phyloP scores from a whole-genome alignment of 495 filamentous ascomycete genomes.

The Daldinia loculata region DNA sequence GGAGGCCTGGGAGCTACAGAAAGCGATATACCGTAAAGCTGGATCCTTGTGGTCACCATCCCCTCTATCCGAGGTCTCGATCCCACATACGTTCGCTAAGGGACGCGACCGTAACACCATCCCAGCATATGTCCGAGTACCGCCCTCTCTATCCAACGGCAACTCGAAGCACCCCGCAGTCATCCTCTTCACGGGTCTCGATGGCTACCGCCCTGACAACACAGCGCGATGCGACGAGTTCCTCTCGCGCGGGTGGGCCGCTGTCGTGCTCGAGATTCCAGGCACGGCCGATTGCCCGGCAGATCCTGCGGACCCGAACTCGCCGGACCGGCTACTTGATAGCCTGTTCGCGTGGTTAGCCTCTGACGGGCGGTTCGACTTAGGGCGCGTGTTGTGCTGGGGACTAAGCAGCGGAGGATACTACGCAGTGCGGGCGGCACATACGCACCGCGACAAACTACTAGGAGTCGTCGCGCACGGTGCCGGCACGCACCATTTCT shows the following conservation, averaged over 20 bases:
- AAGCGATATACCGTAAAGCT: conserved; percentile 69
- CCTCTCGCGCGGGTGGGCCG: conserved; percentile 65
- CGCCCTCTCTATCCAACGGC: conserved; percentile 47
- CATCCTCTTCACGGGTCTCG: conserved; percentile 77
- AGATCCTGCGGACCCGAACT: conserved; percentile 58
- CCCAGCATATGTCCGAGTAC: conserved; percentile 71
- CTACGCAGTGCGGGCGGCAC: conserved; percentile 77
- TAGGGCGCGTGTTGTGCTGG: conserved; percentile 71
- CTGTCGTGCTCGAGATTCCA: conserved; percentile 75
- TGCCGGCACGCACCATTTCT: conserved; percentile 76
- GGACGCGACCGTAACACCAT: conserved; percentile 64
- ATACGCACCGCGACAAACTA: conserved; percentile 70
- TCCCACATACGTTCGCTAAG: conserved; percentile 64
- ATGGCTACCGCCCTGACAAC: conserved; percentile 83
- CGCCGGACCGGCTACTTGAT: conserved; percentile 66
- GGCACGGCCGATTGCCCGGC: conserved; percentile 83
- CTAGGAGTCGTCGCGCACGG: conserved; percentile 74
- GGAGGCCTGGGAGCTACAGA: conserved; percentile 72
- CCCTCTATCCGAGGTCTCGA: conserved; percentile 65
- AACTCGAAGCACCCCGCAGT: conserved; percentile 63
- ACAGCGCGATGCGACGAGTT: conserved; percentile 75
- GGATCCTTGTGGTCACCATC: conserved; percentile 62
- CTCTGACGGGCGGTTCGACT: conserved; percentile 66
- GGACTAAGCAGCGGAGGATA: conserved; percentile 78
- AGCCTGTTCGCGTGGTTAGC: conserved; percentile 74